These are phyloP conservation scores for Ulvella scutata DNA, from an alignment of 139 green algal species.

Conservation along the genomic window DNA sequence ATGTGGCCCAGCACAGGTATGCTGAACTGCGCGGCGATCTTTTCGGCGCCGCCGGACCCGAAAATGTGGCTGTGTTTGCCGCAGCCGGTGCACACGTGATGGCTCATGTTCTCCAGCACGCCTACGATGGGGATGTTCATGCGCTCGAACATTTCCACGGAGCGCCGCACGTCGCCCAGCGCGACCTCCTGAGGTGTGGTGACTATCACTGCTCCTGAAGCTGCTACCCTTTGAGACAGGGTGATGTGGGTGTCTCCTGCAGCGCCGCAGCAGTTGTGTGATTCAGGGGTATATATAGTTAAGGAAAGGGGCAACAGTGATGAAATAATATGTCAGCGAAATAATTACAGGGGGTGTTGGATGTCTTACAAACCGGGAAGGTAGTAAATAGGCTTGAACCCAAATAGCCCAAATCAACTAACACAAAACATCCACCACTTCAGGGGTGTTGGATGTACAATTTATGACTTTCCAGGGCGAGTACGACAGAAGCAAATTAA, in stretches of 20 bases:
- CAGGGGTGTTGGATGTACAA: too few species aligned
- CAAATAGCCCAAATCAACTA: too few species aligned
- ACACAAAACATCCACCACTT: too few species aligned
- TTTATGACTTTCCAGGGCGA: too few species aligned
- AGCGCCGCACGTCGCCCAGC: slow-evolving; percentile 38
- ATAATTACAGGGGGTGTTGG: too few species aligned
- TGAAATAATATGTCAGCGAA: too few species aligned
- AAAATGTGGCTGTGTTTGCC: slow-evolving; percentile 67
- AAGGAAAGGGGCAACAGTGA: too few species aligned
- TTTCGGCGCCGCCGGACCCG: slow-evolving; percentile 50
- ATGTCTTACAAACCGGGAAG: too few species aligned
- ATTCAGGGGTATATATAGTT: too few species aligned
- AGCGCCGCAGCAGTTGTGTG: too few species aligned
- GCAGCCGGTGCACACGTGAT: slow-evolving; percentile 52
- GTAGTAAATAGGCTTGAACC: too few species aligned
- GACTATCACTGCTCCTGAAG: slow-evolving; percentile 74
- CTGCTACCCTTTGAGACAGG: slow-evolving; percentile 50
- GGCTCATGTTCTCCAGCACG: slow-evolving; percentile 83
- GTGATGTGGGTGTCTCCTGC: slow-evolving; percentile 56
- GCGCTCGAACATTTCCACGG: slow-evolving; percentile 67
- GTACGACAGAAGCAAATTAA: too few species aligned
- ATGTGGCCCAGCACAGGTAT: slow-evolving; percentile 72
- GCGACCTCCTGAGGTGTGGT: slow-evolving; percentile 69
- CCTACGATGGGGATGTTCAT: slow-evolving; percentile 65
- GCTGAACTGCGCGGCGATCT: slow-evolving; percentile 37